Conservation (phyloP, 805 yeast genomes). For the Myxozyma lipomycoides region DNA sequence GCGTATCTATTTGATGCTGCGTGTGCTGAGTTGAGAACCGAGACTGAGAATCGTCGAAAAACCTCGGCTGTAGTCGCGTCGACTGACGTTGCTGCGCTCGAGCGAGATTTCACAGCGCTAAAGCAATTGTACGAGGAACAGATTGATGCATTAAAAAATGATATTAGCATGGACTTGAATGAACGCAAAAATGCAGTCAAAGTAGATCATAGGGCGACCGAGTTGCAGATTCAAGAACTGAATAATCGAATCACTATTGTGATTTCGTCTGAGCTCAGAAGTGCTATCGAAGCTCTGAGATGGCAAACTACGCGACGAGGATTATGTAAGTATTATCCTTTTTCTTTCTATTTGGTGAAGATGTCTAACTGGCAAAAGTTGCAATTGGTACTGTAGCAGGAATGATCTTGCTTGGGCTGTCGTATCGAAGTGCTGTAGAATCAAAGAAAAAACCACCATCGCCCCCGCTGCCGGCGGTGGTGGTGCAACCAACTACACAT, state of each 20-base stretch:
- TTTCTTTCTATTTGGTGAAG: neutral
- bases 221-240: conserved; percentile 71
- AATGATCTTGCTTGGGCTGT: conserved; percentile 16
- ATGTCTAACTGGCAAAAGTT: conserved; percentile 3
- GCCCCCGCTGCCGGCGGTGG: neutral
- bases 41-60: conserved; percentile 68
- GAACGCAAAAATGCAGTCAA: conserved; percentile 86
- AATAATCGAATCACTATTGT: conserved; percentile 80
- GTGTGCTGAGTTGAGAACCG: conserved; percentile 77
- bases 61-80: conserved; percentile 63
- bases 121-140: conserved; percentile 71
- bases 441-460: neutral
- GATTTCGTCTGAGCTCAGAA: conserved; percentile 72
- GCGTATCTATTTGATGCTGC: conserved; percentile 88
- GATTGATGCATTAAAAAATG: conserved; percentile 61
- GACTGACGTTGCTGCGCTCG: conserved; percentile 61
- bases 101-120: conserved; percentile 65
- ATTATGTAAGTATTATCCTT: conserved; percentile 37
- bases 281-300: conserved; percentile 81
- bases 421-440: conserved; percentile 6
- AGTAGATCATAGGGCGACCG: conserved; percentile 61
- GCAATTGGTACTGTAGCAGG: conserved; percentile 24
- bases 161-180: conserved; percentile 74
- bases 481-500: neutral
- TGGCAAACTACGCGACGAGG: conserved; percentile 95